Conservation (phyloP, 805 yeast genomes). For the Groenewaldozyma salmanticensis region DNA sequence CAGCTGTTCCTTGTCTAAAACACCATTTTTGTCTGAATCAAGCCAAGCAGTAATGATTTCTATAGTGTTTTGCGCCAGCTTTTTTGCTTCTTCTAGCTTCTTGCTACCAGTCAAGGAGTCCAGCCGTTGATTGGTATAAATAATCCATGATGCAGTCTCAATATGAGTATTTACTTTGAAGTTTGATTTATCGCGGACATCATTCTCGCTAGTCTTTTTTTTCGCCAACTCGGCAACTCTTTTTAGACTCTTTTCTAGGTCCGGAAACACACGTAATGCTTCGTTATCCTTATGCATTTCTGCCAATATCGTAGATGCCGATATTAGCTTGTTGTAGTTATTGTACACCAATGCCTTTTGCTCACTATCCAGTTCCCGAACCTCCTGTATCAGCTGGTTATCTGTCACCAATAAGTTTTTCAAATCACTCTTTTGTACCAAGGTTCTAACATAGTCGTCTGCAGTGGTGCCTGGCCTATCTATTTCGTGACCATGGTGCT, state of each 20-base stretch:
- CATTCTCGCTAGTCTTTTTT: constrained; percentile 3
- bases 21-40: background rate
- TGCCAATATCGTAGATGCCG: constrained; percentile 26
- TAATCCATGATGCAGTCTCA: constrained; percentile 4
- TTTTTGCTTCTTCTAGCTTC: constrained; percentile 3
- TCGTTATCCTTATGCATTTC: constrained; percentile 12
- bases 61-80: constrained; percentile 4
- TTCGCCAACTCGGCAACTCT: constrained; percentile 9
- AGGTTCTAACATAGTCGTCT: constrained; percentile 15
- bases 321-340: constrained; percentile 29
- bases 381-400: constrained; percentile 21
- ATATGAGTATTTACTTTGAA: background rate
- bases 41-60: background rate
- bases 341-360: constrained; percentile 32
- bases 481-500: background rate
- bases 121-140: background rate
- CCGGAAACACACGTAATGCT: constrained; percentile 2
- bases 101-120: constrained; percentile 4
- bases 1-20: background rate
- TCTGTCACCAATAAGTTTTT: constrained; percentile 19
- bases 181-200: no score
- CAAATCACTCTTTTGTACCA: constrained; percentile 16
- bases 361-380: constrained; percentile 26
- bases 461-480: constrained; percentile 18
- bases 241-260: constrained; percentile 4